A percentile compares a stretch with the other conserved stretches of the same genome.
These are phyloP conservation scores for Hansenula sp. DNA, from an alignment of 1,139 yeast genomes.

Conservation along the genomic window DNA sequence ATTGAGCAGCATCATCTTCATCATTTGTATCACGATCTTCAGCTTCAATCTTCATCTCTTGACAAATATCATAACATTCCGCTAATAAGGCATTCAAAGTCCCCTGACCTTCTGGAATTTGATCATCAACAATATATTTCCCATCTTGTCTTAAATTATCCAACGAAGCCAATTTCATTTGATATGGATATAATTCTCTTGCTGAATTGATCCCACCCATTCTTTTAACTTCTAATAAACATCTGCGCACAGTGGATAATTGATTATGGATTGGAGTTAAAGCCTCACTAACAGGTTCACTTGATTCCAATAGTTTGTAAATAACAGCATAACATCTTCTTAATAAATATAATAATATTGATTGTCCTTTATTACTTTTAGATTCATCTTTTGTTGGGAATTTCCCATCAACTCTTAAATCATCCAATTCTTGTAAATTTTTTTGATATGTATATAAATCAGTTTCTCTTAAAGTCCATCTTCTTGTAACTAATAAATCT, in stretches of 20 bases:
- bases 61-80: conserved; percentile 90
- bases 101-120: conserved; percentile 97
- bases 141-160: conserved; percentile 89
- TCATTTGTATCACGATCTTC: conserved; percentile 46
- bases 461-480: conserved; percentile 96
- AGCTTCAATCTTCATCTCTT: conserved; percentile 84
- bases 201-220: conserved; percentile 87
- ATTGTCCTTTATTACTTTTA: conserved; percentile 44
- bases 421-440: conserved; percentile 68
- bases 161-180: conserved; percentile 85
- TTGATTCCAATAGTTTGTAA: conserved; percentile 81
- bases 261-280: conserved; percentile 92
- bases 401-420: conserved; percentile 54
- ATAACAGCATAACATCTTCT: conserved; percentile 88
- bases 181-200: conserved; percentile 91
- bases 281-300: conserved; percentile 94
- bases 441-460: conserved; percentile 84
- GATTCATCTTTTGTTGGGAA: conserved; percentile 33
- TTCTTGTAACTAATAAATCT: conserved; percentile 79
- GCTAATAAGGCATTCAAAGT: conserved; percentile 84
- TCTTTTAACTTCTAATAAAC: conserved; percentile 82
- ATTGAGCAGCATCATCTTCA: conserved; percentile 6
- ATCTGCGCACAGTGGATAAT: conserved; percentile 82
- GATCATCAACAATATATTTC: conserved; percentile 80
- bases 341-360: conserved; percentile 70